Conservation (phyloP, 192 early-diverging fungal genomes). For the Oehlia diaphana region DNA sequence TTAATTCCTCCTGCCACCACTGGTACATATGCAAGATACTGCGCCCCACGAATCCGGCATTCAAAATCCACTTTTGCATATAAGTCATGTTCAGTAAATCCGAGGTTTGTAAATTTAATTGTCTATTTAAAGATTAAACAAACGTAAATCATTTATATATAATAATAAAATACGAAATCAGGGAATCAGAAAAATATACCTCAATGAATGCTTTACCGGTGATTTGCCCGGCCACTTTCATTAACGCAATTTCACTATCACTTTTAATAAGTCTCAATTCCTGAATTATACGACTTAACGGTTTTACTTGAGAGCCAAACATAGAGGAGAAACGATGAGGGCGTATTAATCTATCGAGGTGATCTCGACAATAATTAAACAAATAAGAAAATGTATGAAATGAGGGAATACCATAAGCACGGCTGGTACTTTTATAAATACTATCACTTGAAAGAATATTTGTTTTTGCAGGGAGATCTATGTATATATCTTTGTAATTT, state of each 20-base stretch:
- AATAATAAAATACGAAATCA: conserved; percentile 1
- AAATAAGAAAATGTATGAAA: not conserved
- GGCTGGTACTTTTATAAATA: conserved; percentile 15
- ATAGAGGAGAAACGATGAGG: not conserved
- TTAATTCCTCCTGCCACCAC: conserved; percentile 93
- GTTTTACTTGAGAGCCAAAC: conserved; percentile 27
- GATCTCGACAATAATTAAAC: not conserved
- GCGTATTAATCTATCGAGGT: not conserved
- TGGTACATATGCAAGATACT: conserved; percentile 87
- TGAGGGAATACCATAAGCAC: conserved; percentile 15
- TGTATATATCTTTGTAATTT: conserved; percentile 25
- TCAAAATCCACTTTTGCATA: conserved; percentile 77
- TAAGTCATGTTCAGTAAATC: conserved; percentile 72
- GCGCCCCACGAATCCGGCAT: conserved; percentile 59
- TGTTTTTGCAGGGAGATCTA: conserved; percentile 24
- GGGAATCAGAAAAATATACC: conserved; percentile 31
- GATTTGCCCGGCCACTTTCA: conserved; percentile 75
- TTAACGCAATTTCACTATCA: conserved; percentile 70
- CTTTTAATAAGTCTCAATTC: conserved; percentile 79
- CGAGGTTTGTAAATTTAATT: conserved; percentile 74
- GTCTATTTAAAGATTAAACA: conserved; percentile 35
- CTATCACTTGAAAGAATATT: conserved; percentile 28
- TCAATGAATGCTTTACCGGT: conserved; percentile 79
- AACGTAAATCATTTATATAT: not conserved
- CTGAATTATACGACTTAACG: conserved; percentile 68